phyloP scores from a whole-genome alignment of 257 asterid species.

The Schizonepeta tenuifolia region DNA sequence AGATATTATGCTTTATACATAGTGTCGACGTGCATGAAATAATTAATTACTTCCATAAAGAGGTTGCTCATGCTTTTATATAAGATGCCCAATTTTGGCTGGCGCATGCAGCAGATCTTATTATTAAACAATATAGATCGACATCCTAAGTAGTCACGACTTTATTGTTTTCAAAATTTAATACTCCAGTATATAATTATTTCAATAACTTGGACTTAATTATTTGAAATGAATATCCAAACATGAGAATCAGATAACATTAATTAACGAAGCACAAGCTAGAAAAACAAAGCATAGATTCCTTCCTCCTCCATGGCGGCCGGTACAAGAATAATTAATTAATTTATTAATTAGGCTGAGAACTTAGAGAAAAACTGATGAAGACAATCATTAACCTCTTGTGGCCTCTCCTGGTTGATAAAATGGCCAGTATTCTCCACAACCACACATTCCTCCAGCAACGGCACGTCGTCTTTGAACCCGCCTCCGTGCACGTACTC shows the following conservation, averaged over 20 bases:
- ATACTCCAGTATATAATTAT: no score
- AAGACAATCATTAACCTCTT: conserved; percentile 53
- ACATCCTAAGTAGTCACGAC: no score
- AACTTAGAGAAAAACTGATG: conserved; percentile 58
- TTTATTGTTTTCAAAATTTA: no score
- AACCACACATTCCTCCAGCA: conserved; percentile 67
- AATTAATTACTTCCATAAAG: no score
- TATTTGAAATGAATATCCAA: neutral
- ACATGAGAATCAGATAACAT: neutral
- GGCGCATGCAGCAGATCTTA: no score
- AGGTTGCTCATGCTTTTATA: no score
- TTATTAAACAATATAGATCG: no score
- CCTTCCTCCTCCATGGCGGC: no score
- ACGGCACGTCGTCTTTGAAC: conserved; percentile 80
- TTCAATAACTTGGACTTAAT: neutral
- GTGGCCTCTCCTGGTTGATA: conserved; percentile 82
- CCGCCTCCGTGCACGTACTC: conserved; percentile 88
- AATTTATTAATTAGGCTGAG: neutral
- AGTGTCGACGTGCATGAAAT: no score
- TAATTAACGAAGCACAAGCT: neutral
- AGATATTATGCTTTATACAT: no score
- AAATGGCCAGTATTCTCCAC: conserved; percentile 77
- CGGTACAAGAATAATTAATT: no score
- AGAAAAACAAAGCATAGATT: neutral
- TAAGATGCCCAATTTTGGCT: no score